Conservation (phyloP, 441 rosid species). For the Manihot esculenta region DNA sequence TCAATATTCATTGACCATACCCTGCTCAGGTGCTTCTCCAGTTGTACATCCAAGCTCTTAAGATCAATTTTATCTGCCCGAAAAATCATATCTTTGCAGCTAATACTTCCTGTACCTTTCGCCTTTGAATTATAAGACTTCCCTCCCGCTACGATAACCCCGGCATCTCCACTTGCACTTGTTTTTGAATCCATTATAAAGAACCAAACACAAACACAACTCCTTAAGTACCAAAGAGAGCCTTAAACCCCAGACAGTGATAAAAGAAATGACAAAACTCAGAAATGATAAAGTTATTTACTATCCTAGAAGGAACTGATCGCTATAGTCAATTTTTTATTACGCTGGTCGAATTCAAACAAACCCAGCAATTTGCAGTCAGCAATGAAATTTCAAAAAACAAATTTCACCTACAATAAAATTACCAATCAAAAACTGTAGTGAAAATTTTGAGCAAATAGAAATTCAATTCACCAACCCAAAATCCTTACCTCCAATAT, state of each 20-base stretch:
- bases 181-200: conserved; percentile 41
- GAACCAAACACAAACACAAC: conserved; percentile 8
- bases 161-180: conserved; percentile 25
- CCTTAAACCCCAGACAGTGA: conserved; percentile 12
- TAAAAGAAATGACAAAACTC: background rate
- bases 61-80: conserved; percentile 78
- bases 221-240: conserved; percentile 9
- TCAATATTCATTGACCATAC: conserved; percentile 69
- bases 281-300: conserved; percentile 7
- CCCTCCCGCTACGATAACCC: conserved; percentile 21
- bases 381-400: background rate
- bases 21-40: conserved; percentile 80
- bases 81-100: conserved; percentile 57
- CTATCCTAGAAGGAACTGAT: conserved; percentile 5
- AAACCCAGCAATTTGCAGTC: background rate
- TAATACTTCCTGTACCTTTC: conserved; percentile 48
- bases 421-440: conserved; percentile 17
- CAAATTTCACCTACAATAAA: conserved; percentile 3
- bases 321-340: conserved; percentile 4
- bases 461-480: conserved; percentile 33
- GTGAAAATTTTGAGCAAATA: conserved; percentile 11
- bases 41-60: conserved; percentile 73
- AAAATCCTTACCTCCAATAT: conserved; percentile 25
- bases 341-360: conserved; percentile 1
- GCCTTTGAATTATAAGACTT: conserved; percentile 33